Percentiles rank a stretch among this genome's conserved stretches.
phyloP scores from a whole-genome alignment of 1,284 basidiomycete species.

The Fistulinella cinereoalba region DNA sequence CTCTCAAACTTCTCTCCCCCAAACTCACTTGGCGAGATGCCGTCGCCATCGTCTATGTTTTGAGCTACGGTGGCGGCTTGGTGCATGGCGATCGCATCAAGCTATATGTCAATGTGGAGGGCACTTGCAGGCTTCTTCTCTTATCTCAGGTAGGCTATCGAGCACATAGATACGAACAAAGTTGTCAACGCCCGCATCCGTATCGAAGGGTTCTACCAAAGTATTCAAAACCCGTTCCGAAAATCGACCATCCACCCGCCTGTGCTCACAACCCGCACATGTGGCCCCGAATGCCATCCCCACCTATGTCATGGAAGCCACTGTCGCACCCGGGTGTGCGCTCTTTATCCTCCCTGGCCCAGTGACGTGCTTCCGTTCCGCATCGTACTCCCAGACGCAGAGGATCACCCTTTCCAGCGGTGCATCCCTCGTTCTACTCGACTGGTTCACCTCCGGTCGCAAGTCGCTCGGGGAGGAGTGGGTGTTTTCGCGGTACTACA shows the following conservation, averaged over 20 bases:
- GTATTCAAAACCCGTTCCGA: conserved; percentile 78
- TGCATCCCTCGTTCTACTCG: conserved; percentile 72
- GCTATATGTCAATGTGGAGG: conserved; percentile 62
- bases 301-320: conserved; percentile 56
- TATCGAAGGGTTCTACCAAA: conserved; percentile 82
- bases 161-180: background rate
- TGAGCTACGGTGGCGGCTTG: conserved; percentile 92
- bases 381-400: conserved; percentile 81
- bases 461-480: conserved; percentile 81
- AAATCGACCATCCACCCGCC: conserved; percentile 41
- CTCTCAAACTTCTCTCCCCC: conserved; percentile 87
- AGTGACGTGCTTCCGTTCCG: conserved; percentile 86
- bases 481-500: conserved; percentile 84
- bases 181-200: conserved; percentile 2
- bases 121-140: conserved; percentile 57
- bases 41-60: conserved; percentile 74
- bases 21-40: conserved; percentile 42
- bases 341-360: conserved; percentile 88
- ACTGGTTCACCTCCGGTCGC: conserved; percentile 89
- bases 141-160: conserved; percentile 71
- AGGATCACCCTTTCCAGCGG: conserved; percentile 60
- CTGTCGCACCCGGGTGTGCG: conserved; percentile 48
- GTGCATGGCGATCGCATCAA: conserved; percentile 83
- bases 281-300: conserved; percentile 34
- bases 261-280: conserved; percentile 11